Percentiles rank a stretch among this genome's conserved stretches.
Evolutionary conservation across 75 land plant species (phyloP).

Genomic region (Pinus albicaulis): DNA sequence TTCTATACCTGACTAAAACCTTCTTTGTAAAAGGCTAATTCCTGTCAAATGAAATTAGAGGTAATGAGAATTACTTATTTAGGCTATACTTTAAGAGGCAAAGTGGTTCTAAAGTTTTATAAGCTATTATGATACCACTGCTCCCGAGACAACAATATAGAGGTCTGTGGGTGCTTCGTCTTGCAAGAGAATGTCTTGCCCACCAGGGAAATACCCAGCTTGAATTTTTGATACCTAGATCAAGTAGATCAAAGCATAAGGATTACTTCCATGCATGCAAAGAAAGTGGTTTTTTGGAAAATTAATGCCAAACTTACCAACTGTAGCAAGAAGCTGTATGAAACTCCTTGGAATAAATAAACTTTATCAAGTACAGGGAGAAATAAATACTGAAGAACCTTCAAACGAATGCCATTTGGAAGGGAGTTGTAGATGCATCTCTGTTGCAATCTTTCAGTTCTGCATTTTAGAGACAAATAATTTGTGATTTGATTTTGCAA

Average conservation of each 20-base stretch:
- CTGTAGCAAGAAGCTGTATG: background rate
- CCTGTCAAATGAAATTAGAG: background rate
- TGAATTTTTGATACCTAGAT: conserved; percentile 28
- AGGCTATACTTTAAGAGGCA: too few relatives aligned
- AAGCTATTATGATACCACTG: conserved; percentile 9
- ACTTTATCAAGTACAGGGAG: conserved; percentile 33
- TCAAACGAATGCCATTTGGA: conserved; percentile 70
- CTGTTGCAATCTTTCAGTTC: conserved; percentile 67
- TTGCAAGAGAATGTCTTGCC: conserved; percentile 22
- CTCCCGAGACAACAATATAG: conserved; percentile 29
- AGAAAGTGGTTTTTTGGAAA: too few relatives aligned
- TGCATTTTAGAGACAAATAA: conserved; percentile 72
- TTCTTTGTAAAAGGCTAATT: background rate
- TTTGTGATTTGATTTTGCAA: conserved; percentile 24
- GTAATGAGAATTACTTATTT: background rate
- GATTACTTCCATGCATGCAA: too few relatives aligned
- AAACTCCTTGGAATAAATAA: conserved; percentile 49
- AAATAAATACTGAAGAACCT: conserved; percentile 69
- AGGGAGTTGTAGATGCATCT: conserved; percentile 50
- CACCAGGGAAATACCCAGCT: conserved; percentile 25
- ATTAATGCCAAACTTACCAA: conserved; percentile 1
- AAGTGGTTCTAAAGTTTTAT: too few relatives aligned
- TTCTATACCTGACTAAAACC: background rate
- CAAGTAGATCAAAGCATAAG: background rate
- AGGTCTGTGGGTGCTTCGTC: conserved; percentile 20